Evolutionary conservation across 1,284 basidiomycete species (phyloP).

Genomic region (Heliocybe sulcata): DNA sequence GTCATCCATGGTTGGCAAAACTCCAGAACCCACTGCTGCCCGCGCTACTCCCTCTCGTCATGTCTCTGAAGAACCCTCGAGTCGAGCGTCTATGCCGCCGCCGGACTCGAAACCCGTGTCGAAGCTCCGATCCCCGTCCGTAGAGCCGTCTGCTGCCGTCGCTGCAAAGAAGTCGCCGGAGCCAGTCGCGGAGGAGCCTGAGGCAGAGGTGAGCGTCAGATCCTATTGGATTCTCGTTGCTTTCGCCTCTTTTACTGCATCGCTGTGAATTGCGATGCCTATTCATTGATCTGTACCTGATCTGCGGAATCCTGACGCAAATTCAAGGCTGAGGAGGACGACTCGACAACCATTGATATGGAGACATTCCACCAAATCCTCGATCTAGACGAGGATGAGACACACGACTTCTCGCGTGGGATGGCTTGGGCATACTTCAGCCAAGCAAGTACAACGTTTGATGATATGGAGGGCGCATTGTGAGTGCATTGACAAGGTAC

Average conservation of each 20-base stretch:
- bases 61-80: neutral
- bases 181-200: neutral
- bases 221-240: neutral
- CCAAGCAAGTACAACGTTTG: constrained; percentile 72
- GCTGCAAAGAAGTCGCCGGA: neutral
- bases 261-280: neutral
- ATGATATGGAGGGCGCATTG: constrained; percentile 74
- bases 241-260: neutral
- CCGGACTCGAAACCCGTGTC: neutral
- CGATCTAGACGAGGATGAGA: constrained; percentile 84
- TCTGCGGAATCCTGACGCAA: neutral
- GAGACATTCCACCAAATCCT: constrained; percentile 81
- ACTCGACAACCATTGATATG: constrained; percentile 49
- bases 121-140: neutral
- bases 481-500: constrained; percentile 35
- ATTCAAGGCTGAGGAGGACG: neutral
- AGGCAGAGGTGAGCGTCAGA: neutral
- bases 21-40: neutral
- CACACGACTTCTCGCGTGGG: constrained; percentile 68
- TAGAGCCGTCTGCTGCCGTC: neutral
- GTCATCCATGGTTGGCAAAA: neutral
- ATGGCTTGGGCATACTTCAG: constrained; percentile 81
- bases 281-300: neutral
- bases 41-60: neutral
- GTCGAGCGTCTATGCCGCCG: neutral